Evolutionary conservation across 2,329 filamentous ascomycete genomes (phyloP).

Genomic region (Pestalotiopsis sp.): DNA sequence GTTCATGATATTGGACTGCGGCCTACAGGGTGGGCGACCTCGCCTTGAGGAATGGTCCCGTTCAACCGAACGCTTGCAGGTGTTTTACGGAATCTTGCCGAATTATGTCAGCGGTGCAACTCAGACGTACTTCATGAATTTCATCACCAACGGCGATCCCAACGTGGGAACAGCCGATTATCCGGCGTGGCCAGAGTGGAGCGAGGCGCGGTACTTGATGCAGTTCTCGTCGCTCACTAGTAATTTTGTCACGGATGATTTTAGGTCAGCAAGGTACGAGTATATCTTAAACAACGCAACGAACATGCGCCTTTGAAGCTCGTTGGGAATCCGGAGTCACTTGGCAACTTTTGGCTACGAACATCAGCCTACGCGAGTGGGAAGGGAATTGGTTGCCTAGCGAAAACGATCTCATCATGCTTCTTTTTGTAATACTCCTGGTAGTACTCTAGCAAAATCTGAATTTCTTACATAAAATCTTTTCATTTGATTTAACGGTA

Average conservation of each 20-base stretch:
- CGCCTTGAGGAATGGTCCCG: too few species aligned
- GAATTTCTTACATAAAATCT: background rate
- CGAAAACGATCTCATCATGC: too few species aligned
- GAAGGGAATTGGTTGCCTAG: too few species aligned
- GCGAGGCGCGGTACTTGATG: background rate
- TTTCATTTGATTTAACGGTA: background rate
- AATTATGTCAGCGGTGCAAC: constrained; percentile 52
- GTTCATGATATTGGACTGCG: too few species aligned
- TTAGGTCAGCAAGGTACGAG: background rate
- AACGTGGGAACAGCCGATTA: background rate
- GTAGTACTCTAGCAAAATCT: too few species aligned
- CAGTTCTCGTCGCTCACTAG: background rate
- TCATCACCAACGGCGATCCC: constrained; percentile 1
- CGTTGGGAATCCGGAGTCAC: too few species aligned
- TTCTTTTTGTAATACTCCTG: too few species aligned
- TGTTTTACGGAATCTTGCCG: constrained; percentile 66
- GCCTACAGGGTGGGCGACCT: too few species aligned
- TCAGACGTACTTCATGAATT: constrained; percentile 3
- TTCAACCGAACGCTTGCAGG: constrained; percentile 45
- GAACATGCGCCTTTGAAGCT: background rate
- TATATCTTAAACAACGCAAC: background rate
- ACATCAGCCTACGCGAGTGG: too few species aligned
- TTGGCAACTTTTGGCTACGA: too few species aligned
- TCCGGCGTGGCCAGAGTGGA: background rate
- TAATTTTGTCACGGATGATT: background rate